phyloP scores from a whole-genome alignment of 257 asterid genomes.

The Cruciata laevipes region DNA sequence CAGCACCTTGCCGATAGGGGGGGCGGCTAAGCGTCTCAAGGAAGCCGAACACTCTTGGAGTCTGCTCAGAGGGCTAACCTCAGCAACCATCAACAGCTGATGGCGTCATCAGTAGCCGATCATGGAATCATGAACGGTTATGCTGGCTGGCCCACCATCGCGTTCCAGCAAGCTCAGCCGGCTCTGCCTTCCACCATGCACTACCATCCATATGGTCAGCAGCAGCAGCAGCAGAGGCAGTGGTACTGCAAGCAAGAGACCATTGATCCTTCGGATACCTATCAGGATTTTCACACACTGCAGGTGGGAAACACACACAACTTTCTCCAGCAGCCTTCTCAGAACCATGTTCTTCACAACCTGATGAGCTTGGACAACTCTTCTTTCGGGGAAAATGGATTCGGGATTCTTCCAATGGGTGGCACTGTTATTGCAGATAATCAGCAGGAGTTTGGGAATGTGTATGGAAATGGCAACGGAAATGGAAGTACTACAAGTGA shows the following conservation, averaged over 20 bases:
- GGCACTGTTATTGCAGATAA: conserved; percentile 9
- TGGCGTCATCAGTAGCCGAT: not conserved
- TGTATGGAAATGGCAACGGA: not conserved
- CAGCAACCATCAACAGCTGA: conserved; percentile 23
- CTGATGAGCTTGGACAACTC: conserved; percentile 36
- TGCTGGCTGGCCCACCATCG: conserved; percentile 47
- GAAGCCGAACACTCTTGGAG: conserved; percentile 54
- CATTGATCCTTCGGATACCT: conserved; percentile 23
- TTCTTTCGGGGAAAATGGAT: not conserved
- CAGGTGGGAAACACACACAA: conserved; percentile 39
- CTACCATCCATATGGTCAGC: conserved; percentile 43
- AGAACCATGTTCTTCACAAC: conserved; percentile 27
- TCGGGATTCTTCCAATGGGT: conserved; percentile 28
- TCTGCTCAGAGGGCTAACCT: conserved; percentile 25
- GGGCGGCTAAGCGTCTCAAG: conserved; percentile 72
- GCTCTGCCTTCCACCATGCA: conserved; percentile 35
- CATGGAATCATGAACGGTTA: conserved; percentile 25
- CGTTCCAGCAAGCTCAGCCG: conserved; percentile 48
- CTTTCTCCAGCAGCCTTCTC: conserved; percentile 40
- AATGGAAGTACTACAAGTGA: not conserved
- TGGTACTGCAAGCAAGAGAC: conserved; percentile 69
- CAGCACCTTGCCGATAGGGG: conserved; percentile 57
- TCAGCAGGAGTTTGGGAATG: conserved; percentile 17
- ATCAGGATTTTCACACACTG: conserved; percentile 33
- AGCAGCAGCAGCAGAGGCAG: conserved; percentile 37